Percentiles rank a stretch among this genome's conserved stretches.
Evolutionary conservation across 225 moss, liverwort and hornwort species (phyloP).

Genomic region (Straminergon stramineum): DNA sequence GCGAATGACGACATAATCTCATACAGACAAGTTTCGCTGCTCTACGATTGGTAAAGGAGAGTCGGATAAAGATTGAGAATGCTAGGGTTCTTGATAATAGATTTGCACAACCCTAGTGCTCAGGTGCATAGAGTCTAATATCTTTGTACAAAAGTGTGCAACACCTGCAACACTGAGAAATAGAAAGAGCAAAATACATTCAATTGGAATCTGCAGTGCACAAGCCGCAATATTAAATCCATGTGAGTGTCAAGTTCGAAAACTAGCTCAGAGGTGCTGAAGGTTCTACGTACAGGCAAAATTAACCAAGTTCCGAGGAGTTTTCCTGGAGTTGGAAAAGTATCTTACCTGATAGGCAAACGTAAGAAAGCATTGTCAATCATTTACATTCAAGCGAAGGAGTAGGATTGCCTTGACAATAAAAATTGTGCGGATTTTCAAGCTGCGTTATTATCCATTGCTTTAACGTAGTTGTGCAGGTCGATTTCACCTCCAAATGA

Average conservation of each 20-base stretch:
- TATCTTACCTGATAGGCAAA: neutral
- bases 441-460: neutral
- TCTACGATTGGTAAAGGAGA: neutral
- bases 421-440: too few relatives aligned
- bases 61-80: neutral
- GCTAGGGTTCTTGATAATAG: neutral
- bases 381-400: neutral
- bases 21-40: neutral
- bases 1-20: neutral
- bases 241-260: neutral
- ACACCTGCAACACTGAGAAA: slow-evolving; percentile 49
- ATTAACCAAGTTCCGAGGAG: too few relatives aligned
- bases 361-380: neutral
- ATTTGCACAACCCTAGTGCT: neutral
- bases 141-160: neutral
- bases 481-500: neutral
- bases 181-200: slow-evolving; percentile 61
- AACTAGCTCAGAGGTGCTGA: neutral
- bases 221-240: neutral
- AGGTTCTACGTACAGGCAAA: neutral
- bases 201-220: slow-evolving; percentile 55
- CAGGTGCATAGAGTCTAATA: neutral
- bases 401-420: neutral
- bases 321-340: neutral
- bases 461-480: neutral